Evolutionary conservation across 495 filamentous ascomycete genomes (phyloP).

Genomic region (Cairneyella variabilis): DNA sequence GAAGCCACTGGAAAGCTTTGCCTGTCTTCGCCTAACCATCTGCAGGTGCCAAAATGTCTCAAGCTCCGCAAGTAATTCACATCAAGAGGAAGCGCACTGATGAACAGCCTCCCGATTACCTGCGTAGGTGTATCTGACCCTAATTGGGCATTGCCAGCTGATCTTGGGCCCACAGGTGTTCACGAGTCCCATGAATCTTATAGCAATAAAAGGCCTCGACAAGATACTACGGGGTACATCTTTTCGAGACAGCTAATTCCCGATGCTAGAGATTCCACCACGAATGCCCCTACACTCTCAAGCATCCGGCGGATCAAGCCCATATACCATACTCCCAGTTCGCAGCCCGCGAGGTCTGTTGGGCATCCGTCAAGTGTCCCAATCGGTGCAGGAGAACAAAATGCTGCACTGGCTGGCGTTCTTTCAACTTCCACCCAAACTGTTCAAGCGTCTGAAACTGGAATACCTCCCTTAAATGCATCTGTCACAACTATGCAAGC

Average conservation of each 20-base stretch:
- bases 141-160: background rate
- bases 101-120: conserved; percentile 49
- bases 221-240: conserved; percentile 8
- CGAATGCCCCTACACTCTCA: background rate
- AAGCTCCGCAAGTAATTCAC: conserved; percentile 47
- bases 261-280: background rate
- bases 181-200: too few relatives aligned
- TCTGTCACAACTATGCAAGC: background rate
- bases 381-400: too few relatives aligned
- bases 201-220: conserved; percentile 5
- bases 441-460: background rate
- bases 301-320: conserved; percentile 21
- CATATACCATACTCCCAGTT: conserved; percentile 18
- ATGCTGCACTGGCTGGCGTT: too few relatives aligned
- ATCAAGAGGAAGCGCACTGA: conserved; percentile 53
- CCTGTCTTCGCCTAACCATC: too few relatives aligned
- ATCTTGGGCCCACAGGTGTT: conserved; percentile 7
- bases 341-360: too few relatives aligned
- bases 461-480: conserved; percentile 1
- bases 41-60: conserved; percentile 39
- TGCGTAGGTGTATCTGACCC: conserved; percentile 38
- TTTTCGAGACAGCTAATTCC: conserved; percentile 12
- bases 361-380: too few relatives aligned
- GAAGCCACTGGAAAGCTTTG: too few relatives aligned
- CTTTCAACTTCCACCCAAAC: background rate